These are phyloP conservation scores for Verticillium nubilum DNA, from an alignment of 2,329 filamentous ascomycete genomes.

Conservation along the genomic window DNA sequence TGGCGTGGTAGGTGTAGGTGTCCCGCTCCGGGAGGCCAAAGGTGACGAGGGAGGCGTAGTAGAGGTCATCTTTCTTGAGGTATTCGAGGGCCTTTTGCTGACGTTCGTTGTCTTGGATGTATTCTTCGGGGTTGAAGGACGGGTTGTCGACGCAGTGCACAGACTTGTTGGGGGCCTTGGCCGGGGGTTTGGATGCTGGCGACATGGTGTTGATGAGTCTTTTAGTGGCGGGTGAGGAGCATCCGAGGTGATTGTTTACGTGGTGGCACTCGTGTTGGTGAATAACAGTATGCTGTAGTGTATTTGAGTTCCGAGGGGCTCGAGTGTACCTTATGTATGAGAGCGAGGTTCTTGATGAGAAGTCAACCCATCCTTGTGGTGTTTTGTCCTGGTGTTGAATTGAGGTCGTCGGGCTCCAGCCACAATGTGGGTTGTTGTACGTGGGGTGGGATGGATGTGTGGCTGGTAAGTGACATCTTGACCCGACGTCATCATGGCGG, in stretches of 20 bases:
- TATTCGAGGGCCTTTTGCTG: conserved; percentile 29
- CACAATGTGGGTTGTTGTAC: neutral
- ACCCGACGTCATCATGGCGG: neutral
- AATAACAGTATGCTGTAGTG: too few species aligned
- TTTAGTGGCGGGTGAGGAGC: too few species aligned
- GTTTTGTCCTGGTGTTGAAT: neutral
- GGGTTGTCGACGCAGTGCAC: conserved; percentile 38
- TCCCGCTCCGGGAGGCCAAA: conserved; percentile 39
- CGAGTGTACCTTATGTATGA: neutral
- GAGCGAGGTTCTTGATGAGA: neutral
- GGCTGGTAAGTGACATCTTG: neutral
- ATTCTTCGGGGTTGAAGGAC: conserved; percentile 35
- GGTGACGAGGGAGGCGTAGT: conserved; percentile 35
- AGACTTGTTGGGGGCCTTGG: conserved; percentile 16
- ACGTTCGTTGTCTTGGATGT: conserved; percentile 30
- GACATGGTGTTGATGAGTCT: neutral
- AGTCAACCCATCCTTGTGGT: neutral
- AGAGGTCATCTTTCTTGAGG: conserved; percentile 35
- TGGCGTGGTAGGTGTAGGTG: conserved; percentile 45
- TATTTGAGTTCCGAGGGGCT: too few species aligned
- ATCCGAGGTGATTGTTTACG: too few species aligned
- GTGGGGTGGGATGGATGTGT: too few species aligned
- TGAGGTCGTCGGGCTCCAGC: neutral
- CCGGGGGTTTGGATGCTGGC: neutral
- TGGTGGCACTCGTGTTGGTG: too few species aligned